Conservation (phyloP, 148 eudicot species). For the Fagopyrum esculentum region DNA sequence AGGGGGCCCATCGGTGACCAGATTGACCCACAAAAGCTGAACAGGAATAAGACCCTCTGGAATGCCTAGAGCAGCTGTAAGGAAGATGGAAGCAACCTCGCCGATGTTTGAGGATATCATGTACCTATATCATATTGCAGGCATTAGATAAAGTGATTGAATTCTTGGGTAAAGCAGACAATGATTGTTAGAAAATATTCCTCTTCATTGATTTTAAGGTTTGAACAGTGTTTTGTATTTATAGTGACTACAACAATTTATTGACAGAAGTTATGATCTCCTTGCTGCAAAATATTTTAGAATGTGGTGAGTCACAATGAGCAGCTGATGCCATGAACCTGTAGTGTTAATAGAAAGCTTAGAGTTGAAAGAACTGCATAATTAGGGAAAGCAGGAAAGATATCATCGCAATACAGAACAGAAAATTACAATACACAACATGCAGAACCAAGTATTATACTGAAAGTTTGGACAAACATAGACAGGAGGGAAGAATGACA, state of each 20-base stretch:
- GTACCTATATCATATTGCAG: conserved; percentile 21
- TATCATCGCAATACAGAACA: neutral
- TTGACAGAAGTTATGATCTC: too few species aligned
- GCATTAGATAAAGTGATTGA: neutral
- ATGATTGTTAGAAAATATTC: too few species aligned
- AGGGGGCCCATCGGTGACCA: conserved; percentile 68
- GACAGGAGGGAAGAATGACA: neutral
- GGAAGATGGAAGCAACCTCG: conserved; percentile 46
- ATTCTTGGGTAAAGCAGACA: too few species aligned
- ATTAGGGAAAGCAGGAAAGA: neutral
- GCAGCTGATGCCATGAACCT: too few species aligned
- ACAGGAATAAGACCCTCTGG: conserved; percentile 64
- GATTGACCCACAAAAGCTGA: conserved; percentile 69
- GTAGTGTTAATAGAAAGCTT: too few species aligned
- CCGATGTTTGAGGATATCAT: conserved; percentile 54
- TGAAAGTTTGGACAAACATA: neutral
- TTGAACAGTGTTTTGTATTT: too few species aligned
- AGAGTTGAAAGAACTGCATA: neutral
- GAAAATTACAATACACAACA: neutral
- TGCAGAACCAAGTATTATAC: neutral
- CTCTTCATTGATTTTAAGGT: too few species aligned
- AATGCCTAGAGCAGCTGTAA: conserved; percentile 58
- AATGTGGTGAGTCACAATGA: too few species aligned
- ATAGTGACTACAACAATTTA: too few species aligned
- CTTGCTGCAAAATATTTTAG: too few species aligned